phyloP scores from a whole-genome alignment of 352 stramenopile genomes.

The Pythium biforme region DNA sequence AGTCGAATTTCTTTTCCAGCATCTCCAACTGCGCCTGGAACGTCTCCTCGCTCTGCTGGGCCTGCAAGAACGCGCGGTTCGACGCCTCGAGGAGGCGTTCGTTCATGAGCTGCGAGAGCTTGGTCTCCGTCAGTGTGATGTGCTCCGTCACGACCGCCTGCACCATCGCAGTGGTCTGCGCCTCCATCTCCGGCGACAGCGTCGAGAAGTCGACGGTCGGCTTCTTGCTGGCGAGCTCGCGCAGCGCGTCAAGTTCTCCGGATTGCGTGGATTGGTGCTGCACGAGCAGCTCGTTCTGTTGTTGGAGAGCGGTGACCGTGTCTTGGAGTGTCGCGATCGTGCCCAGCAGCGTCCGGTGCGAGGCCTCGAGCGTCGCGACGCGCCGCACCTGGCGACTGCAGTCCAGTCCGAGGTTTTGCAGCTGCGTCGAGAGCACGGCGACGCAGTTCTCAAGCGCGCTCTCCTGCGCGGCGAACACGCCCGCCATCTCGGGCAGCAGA shows the following conservation, averaged over 20 bases:
- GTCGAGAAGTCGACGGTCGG: conserved; percentile 12
- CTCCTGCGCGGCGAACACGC: conserved; percentile 62
- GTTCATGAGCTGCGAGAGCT: conserved; percentile 32
- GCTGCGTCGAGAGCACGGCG: conserved; percentile 45
- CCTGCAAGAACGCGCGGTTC: conserved; percentile 27
- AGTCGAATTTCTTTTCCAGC: conserved; percentile 73
- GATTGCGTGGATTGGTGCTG: conserved; percentile 23
- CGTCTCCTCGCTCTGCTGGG: conserved; percentile 41
- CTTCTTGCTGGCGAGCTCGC: neutral
- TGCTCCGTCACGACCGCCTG: conserved; percentile 27
- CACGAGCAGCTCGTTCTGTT: conserved; percentile 27
- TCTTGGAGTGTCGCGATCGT: conserved; percentile 31
- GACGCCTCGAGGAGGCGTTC: conserved; percentile 33
- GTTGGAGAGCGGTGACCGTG: conserved; percentile 17
- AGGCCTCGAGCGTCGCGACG: conserved; percentile 37
- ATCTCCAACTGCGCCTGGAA: conserved; percentile 50
- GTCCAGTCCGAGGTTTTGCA: conserved; percentile 44
- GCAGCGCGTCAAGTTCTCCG: neutral
- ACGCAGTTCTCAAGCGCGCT: conserved; percentile 52
- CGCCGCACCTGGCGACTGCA: conserved; percentile 34
- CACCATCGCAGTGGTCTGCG: conserved; percentile 12
- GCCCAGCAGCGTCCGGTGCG: conserved; percentile 28
- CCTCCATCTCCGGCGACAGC: conserved; percentile 27
- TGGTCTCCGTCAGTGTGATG: conserved; percentile 31
- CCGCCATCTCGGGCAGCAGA: conserved; percentile 60